These are phyloP conservation scores for Pichia cactophila DNA, from an alignment of 1,139 yeast species.

Conservation along the genomic window DNA sequence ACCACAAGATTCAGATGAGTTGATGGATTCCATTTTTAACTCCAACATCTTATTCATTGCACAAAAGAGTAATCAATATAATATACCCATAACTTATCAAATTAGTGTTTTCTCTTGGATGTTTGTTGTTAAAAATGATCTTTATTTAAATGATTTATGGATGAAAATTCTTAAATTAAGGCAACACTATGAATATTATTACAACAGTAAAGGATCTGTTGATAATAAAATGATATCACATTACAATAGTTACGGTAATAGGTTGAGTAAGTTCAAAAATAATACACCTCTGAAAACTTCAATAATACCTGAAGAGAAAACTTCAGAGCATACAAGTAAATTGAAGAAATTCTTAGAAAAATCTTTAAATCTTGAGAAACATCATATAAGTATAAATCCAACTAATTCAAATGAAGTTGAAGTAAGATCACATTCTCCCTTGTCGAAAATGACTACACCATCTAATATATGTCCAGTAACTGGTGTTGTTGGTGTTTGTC, in stretches of 20 bases:
- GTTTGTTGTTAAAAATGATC: conserved; percentile 46
- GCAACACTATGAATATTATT: conserved; percentile 34
- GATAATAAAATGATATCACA: conserved; percentile 22
- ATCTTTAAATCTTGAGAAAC: conserved; percentile 9
- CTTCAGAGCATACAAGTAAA: conserved; percentile 26
- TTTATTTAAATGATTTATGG: conserved; percentile 44
- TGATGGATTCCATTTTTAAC: conserved; percentile 38
- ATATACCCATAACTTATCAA: conserved; percentile 38
- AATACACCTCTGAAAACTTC: conserved; percentile 10
- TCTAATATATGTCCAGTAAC: conserved; percentile 21
- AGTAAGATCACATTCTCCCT: conserved; percentile 1
- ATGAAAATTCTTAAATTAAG: conserved; percentile 42
- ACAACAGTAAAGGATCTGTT: conserved; percentile 24
- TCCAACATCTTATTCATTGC: conserved; percentile 45
- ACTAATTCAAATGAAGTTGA: conserved; percentile 5
- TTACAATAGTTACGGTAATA: conserved; percentile 25
- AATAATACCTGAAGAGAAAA: conserved; percentile 19
- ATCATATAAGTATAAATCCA: background rate
- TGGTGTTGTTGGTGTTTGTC: conserved; percentile 20
- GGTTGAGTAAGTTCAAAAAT: conserved; percentile 19
- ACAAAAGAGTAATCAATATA: conserved; percentile 31
- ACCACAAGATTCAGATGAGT: conserved; percentile 17
- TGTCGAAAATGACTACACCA: background rate
- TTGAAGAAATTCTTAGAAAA: conserved; percentile 27
- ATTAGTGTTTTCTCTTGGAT: conserved; percentile 46